A percentile compares a stretch with the other conserved stretches of the same genome.
Conservation (phyloP, 768 basidiomycete genomes). For the Solioccasus polychromus region DNA sequence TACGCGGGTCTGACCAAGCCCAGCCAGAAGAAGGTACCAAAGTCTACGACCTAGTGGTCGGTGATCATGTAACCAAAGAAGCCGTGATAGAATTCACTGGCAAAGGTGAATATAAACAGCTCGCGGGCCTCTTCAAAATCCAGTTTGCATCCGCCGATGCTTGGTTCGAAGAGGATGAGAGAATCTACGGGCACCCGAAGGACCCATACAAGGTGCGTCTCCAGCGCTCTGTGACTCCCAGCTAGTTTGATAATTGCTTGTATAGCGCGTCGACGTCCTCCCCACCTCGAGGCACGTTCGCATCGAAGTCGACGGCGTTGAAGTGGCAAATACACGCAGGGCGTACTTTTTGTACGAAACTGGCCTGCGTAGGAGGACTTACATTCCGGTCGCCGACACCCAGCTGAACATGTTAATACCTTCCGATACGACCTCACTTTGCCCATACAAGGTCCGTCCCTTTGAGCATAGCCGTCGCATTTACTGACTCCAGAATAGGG, state of each 20-base stretch:
- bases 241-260: neutral
- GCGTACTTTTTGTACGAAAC: constrained; percentile 61
- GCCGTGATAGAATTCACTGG: constrained; percentile 37
- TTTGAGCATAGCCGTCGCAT: neutral
- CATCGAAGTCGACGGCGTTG: constrained; percentile 58
- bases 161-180: constrained; percentile 71
- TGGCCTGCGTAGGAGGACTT: constrained; percentile 51
- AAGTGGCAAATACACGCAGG: constrained; percentile 54
- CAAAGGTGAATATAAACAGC: constrained; percentile 30
- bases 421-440: constrained; percentile 46
- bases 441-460: constrained; percentile 64
- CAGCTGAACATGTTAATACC: constrained; percentile 46
- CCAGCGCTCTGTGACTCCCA: neutral
- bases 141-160: constrained; percentile 50
- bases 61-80: constrained; percentile 34
- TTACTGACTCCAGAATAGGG: constrained; percentile 41
- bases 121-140: constrained; percentile 49
- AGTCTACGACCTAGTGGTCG: constrained; percentile 48
- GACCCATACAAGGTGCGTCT: constrained; percentile 64
- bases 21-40: constrained; percentile 31
- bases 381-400: constrained; percentile 58
- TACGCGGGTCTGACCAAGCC: constrained; percentile 32
- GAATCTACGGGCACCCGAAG: constrained; percentile 58
- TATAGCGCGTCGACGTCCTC: constrained; percentile 58
- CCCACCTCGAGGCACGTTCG: constrained; percentile 61